Conservation (phyloP, 2,329 filamentous ascomycete species). For the Ophiognomonia clavigignenti-juglandacearum region DNA sequence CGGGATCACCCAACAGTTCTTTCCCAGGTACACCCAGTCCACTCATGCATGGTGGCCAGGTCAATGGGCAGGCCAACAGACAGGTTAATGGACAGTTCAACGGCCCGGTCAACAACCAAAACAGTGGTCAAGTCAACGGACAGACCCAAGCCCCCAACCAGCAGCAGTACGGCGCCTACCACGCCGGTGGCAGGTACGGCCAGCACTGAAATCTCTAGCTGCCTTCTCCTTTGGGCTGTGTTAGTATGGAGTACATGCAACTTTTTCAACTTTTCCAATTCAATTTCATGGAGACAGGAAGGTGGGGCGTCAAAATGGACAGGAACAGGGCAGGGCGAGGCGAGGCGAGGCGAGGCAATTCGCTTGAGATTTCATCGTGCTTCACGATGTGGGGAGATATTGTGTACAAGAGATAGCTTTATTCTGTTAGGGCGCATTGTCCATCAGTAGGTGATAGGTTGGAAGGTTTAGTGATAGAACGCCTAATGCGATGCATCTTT, state of each 20-base stretch:
- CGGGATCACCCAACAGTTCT: no score
- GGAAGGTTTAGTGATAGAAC: background rate
- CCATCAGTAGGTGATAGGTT: background rate
- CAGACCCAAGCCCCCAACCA: no score
- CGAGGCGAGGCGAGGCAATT: background rate
- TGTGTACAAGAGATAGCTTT: background rate
- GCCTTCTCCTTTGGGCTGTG: background rate
- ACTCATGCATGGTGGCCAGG: background rate
- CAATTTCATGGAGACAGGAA: background rate
- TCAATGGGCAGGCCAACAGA: background rate
- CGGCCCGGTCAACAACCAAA: background rate
- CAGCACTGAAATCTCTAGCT: background rate
- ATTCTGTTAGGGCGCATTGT: background rate
- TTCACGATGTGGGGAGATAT: background rate
- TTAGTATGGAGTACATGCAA: background rate
- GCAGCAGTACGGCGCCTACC: background rate
- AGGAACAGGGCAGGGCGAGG: no score
- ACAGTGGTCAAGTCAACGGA: background rate
- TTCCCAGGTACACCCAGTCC: no score
- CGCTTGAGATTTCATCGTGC: background rate
- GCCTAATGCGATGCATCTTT: background rate
- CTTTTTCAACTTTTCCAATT: background rate
- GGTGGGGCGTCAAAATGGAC: slow-evolving; percentile 3
- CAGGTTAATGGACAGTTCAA: background rate
- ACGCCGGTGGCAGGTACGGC: background rate